Base-by-base conservation (phyloP, 2,329 filamentous ascomycete species). In the Claviceps cyperi region DNA sequence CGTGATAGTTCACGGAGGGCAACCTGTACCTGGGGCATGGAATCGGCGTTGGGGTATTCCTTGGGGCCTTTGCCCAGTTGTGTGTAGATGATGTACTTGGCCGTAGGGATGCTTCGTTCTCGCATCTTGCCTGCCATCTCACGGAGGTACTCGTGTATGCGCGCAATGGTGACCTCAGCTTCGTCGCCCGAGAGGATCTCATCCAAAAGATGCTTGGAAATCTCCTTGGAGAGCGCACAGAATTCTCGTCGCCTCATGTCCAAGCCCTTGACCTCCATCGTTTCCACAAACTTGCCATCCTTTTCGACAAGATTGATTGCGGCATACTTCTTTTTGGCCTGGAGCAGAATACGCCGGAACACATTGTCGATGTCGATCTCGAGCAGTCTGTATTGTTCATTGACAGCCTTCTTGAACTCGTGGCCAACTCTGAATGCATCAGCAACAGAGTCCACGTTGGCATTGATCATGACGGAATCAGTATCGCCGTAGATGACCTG, bases 391-490 rank as follows among this genome's bases (percentile, higher is more conserved):
- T 98, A 98, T 54, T 84, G 82, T 58, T 95, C 87, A 62, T 98
- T 98, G 68, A 98, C 92, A 22, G 87, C 80, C 59, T 81, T 84
- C 70, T 96, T 97, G 75, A 98, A 97, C 55, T 97, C 88, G 43
- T 88, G 83, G 51, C 92, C 94, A 48, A 98, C 85, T 62, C 86
- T 90, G 59, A 96, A 72, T 1, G 92, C 92, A 60, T 94, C 89
- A 35, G 86, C 81, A 32, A 97, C 85, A 57, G 86, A 94, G 67
- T 96, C 87, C 50, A 92, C 89, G 62, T 97, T 97, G 55, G 92
- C 94, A 62, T 98, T 98, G 73, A 98, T 97, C 92, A 98, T 98
- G 69, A 98, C 92, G 8, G 92, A 98, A 68, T 98, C 92, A 13
- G 92, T 98, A 68, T 98, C 92, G 71, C 92, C 92, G 60, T 98